Evolutionary conservation across 371 early-diverging fungal species (phyloP), one percentile per base, ranked within the genome.

Genomic region (Batkoa obscura): DNA sequence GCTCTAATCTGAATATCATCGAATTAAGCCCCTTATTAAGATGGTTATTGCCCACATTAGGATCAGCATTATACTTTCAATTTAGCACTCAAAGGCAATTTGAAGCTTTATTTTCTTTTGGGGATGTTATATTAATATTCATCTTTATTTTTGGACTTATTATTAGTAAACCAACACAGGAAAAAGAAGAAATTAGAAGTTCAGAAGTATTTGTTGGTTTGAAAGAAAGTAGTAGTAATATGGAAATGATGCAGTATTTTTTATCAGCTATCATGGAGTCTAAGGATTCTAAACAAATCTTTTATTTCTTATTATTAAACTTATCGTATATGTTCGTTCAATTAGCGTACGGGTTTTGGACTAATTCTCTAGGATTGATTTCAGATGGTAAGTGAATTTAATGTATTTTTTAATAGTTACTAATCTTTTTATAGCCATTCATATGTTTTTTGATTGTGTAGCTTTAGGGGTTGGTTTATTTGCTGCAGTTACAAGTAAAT

Each of bases 371-470:
- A 45, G 93, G 94, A 3, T 76, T 96, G 38, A 88, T 88, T 42
- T 87, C 91, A 41, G 96, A 96, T 69, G 84, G 80, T 81, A 73
- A 66, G 68, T 60, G n/a, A 4, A n/a, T 4, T 38, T 3, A 2
- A 31, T 23, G 31, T 10, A 23, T 30, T 37, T 31, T 43, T 2
- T 42, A 41, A 2, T 48, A 54, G 31, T 32, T 38, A 52, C 35
- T 34, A 36, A 9, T 31, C 45, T 8, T 37, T 31, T 12, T 36
- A 12, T 63, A 78, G 88, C 93, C 17, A 88, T 94, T 47, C 96
- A 96, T 67, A 96, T 96, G 96, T 79, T 93, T 59, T 96, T 96
- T 68, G 96, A 96, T 63, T 91, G 89, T 58, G 69, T 90, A 60
- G 94, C 93, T 9, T 64, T 96, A 50, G 83, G 80, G 2, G 79